Evolutionary conservation across 352 stramenopile genomes (phyloP).

Genomic region (Vaucheria bursata): DNA sequence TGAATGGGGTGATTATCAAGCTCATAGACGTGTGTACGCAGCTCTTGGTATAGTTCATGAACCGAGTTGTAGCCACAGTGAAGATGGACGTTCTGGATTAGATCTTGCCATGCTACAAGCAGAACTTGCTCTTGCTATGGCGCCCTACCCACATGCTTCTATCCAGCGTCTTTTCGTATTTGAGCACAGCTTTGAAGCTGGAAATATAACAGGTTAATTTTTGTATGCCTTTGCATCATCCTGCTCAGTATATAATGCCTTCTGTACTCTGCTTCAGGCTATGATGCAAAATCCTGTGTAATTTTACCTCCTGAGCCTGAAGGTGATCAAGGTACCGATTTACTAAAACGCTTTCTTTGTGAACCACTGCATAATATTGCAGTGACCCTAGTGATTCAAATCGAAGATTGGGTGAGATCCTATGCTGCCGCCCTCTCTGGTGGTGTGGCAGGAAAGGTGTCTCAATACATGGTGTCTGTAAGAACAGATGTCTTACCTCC

Average conservation of each 20-base stretch:
- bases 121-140: constrained; percentile 22
- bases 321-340: constrained; percentile 11
- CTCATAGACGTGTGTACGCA: constrained; percentile 23
- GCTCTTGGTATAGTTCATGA: constrained; percentile 35
- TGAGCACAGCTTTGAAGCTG: constrained; percentile 39
- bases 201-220: constrained; percentile 26
- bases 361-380: constrained; percentile 30
- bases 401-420: not conserved
- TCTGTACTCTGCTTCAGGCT: no score
- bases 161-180: constrained; percentile 25
- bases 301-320: constrained; percentile 38
- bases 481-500: not conserved
- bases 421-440: not conserved
- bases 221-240: no score
- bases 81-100: not conserved
- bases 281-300: constrained; percentile 36
- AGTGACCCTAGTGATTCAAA: constrained; percentile 25
- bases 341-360: not conserved
- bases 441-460: not conserved
- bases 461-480: not conserved
- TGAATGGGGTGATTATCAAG: constrained; percentile 42
- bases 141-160: constrained; percentile 17
- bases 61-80: constrained; percentile 4
- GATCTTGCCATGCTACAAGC: constrained; percentile 30
- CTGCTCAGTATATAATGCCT: no score